Conservation (phyloP, 306 rosid species). For the Astragalus glycyphyllos region DNA sequence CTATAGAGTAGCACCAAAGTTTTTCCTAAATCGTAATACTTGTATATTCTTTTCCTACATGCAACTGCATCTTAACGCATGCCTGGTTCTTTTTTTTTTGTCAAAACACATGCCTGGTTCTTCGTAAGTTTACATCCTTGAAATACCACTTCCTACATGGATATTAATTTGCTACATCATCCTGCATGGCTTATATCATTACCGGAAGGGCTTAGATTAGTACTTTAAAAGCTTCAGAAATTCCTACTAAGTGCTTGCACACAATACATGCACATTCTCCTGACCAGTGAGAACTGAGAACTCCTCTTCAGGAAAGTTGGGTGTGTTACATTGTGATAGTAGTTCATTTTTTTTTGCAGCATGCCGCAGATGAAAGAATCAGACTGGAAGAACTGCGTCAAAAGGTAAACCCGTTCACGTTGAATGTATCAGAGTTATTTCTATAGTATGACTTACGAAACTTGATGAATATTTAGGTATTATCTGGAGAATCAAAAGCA, state of each 20-base stretch:
- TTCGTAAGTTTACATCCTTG: neutral
- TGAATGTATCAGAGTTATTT: constrained; percentile 34
- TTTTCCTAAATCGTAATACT: neutral
- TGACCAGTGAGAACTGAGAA: constrained; percentile 11
- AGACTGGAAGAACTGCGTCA: constrained; percentile 86
- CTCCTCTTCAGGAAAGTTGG: constrained; percentile 7
- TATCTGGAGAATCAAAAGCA: constrained; percentile 82
- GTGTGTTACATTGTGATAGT: constrained; percentile 41
- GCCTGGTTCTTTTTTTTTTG: no score
- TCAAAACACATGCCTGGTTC: no score
- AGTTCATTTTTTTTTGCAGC: constrained; percentile 58
- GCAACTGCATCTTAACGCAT: no score
- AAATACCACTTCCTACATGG: constrained; percentile 1
- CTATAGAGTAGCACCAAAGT: no score
- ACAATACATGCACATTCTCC: neutral
- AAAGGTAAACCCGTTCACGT: constrained; percentile 60
- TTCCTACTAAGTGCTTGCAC: constrained; percentile 5
- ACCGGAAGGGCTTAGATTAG: constrained; percentile 13
- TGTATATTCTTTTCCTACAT: neutral
- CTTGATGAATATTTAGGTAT: constrained; percentile 58
- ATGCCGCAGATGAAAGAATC: constrained; percentile 97
- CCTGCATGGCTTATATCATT: constrained; percentile 10
- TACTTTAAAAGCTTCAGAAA: constrained; percentile 18
- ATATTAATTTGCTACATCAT: constrained; percentile 22
- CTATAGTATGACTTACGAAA: constrained; percentile 39